Conservation (phyloP, 1,284 basidiomycete species). For the Salmacisia buchloeana region DNA sequence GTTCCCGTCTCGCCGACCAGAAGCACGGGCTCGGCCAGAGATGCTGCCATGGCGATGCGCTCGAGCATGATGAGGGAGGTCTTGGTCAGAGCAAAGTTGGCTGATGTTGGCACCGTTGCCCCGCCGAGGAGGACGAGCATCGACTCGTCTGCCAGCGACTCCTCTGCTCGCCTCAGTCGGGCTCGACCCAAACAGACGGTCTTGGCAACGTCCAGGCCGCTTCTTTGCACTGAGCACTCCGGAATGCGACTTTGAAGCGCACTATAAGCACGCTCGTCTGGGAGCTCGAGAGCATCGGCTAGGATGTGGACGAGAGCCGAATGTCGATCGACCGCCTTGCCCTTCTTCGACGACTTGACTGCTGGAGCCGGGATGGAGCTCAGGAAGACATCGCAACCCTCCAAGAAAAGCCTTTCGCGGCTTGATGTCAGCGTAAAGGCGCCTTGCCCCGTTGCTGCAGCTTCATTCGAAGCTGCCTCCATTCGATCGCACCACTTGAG, state of each 20-base stretch:
- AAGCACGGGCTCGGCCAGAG: conserved; percentile 75
- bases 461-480: conserved; percentile 54
- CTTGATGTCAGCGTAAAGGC: conserved; percentile 63
- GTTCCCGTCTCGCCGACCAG: conserved; percentile 98
- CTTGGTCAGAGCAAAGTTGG: conserved; percentile 75
- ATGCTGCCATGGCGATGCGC: conserved; percentile 70
- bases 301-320: conserved; percentile 27
- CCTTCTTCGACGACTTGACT: conserved; percentile 10
- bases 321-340: conserved; percentile 24
- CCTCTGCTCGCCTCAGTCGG: conserved; percentile 21
- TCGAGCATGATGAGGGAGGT: conserved; percentile 77
- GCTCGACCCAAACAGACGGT: conserved; percentile 21
- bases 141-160: neutral
- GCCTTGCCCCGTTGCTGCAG: conserved; percentile 7
- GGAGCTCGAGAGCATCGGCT: conserved; percentile 32
- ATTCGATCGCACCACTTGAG: conserved; percentile 80
- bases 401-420: conserved; percentile 83
- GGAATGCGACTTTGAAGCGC: conserved; percentile 33
- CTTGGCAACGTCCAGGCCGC: neutral
- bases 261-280: conserved; percentile 37
- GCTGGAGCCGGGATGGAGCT: conserved; percentile 56
- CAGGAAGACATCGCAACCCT: conserved; percentile 88
- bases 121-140: neutral
- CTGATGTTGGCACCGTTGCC: conserved; percentile 17
- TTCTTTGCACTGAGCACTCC: conserved; percentile 25